Evolutionary conservation across 495 filamentous ascomycete genomes (phyloP).

Genomic region (Neurospora hispaniola): DNA sequence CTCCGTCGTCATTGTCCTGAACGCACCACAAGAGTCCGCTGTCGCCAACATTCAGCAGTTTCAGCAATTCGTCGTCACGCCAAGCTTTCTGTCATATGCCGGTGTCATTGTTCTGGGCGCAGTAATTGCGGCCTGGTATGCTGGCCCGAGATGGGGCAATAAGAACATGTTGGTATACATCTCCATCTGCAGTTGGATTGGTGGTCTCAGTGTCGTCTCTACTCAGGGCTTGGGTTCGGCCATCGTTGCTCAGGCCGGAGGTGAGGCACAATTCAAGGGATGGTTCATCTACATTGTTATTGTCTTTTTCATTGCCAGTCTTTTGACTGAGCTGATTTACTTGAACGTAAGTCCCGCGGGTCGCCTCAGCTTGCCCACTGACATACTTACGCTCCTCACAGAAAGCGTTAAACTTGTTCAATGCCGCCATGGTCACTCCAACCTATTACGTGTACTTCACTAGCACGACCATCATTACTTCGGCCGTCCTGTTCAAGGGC

Average conservation of each 20-base stretch:
- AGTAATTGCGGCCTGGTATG: slow-evolving; percentile 66
- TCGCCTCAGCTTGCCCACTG: not conserved
- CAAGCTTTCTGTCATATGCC: slow-evolving; percentile 76
- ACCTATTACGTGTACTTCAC: slow-evolving; percentile 99
- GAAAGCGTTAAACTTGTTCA: slow-evolving; percentile 98
- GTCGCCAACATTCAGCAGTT: slow-evolving; percentile 87
- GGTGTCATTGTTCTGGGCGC: slow-evolving; percentile 73
- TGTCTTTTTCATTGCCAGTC: slow-evolving; percentile 77
- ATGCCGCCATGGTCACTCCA: slow-evolving; percentile 91
- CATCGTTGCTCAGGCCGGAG: slow-evolving; percentile 74
- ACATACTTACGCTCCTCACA: slow-evolving; percentile 33
- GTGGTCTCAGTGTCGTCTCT: slow-evolving; percentile 87
- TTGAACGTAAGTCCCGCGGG: slow-evolving; percentile 65
- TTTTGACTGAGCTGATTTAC: slow-evolving; percentile 89
- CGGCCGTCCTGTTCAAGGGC: slow-evolving; percentile 83
- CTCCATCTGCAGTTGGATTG: slow-evolving; percentile 87
- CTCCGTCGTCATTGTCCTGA: slow-evolving; percentile 86
- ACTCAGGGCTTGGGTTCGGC: slow-evolving; percentile 92
- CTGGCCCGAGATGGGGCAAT: slow-evolving; percentile 83
- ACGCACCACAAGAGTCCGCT: slow-evolving; percentile 77
- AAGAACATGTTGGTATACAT: slow-evolving; percentile 97
- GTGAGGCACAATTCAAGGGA: slow-evolving; percentile 80
- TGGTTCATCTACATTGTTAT: slow-evolving; percentile 94
- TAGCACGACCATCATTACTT: slow-evolving; percentile 85
- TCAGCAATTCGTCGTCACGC: slow-evolving; percentile 76